These are phyloP conservation scores for Tilletia caries DNA, from an alignment of 1,284 basidiomycete genomes.

Conservation along the genomic window DNA sequence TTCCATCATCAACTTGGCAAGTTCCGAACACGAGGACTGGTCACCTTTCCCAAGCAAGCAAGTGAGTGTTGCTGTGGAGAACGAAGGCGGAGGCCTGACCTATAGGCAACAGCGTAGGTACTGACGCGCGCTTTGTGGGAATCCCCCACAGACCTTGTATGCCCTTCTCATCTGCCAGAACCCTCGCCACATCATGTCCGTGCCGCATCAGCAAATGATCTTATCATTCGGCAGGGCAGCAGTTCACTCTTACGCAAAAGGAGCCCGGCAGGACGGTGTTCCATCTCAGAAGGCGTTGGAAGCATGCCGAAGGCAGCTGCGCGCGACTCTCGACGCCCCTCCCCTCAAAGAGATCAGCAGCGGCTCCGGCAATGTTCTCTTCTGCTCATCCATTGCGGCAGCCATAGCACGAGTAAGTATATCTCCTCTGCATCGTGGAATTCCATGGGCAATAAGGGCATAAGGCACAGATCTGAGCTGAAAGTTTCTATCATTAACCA, in stretches of 20 bases:
- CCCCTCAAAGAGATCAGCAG: not conserved
- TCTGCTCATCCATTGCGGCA: not conserved
- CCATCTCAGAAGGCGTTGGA: not conserved
- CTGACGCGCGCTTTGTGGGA: too few relatives aligned
- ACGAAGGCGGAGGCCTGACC: too few relatives aligned
- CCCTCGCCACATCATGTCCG: not conserved
- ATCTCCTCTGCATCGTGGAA: too few relatives aligned
- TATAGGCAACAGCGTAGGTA: too few relatives aligned
- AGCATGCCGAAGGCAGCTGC: not conserved
- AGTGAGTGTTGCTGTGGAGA: too few relatives aligned
- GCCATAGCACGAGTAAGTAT: not conserved
- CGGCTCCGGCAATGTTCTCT: not conserved
- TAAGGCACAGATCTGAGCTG: too few relatives aligned
- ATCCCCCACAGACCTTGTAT: not conserved
- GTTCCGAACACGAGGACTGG: not conserved
- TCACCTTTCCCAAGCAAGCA: not conserved
- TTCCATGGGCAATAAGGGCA: not conserved
- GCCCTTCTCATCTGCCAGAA: not conserved
- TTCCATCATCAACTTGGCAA: not conserved
- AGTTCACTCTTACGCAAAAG: not conserved
- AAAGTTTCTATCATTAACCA: not conserved
- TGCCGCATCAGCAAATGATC: not conserved
- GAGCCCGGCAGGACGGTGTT: not conserved
- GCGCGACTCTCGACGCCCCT: not conserved
- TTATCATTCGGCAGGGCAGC: not conserved